Conservation (phyloP, 2,329 filamentous ascomycete species). For the Grosmannia serpens region DNA sequence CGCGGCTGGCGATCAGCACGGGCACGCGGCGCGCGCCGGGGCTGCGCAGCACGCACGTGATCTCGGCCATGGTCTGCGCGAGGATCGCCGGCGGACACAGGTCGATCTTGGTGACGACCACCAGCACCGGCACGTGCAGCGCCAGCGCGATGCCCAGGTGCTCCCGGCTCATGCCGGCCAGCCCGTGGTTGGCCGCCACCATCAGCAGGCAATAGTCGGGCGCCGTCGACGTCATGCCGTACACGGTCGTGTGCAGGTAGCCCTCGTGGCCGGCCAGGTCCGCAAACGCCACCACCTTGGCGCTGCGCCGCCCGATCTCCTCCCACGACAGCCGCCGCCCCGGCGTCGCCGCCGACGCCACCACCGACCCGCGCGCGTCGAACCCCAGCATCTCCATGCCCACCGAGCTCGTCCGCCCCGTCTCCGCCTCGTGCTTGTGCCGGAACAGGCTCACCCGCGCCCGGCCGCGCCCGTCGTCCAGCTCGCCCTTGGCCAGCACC, state of each 20-base stretch:
- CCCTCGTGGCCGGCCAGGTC: slow-evolving; percentile 93
- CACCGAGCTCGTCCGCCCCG: slow-evolving; percentile 86
- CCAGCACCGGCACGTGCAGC: slow-evolving; percentile 94
- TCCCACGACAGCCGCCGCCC: slow-evolving; percentile 87
- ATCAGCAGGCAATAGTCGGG: slow-evolving; percentile 96
- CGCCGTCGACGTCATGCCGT: slow-evolving; percentile 85
- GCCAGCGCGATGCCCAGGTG: slow-evolving; percentile 90
- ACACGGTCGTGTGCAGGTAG: slow-evolving; percentile 91
- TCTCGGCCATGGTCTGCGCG: slow-evolving; percentile 81
- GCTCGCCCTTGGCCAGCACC: slow-evolving; percentile 85
- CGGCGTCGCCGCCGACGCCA: slow-evolving; percentile 69
- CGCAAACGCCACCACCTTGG: slow-evolving; percentile 94
- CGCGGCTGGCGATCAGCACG: slow-evolving; percentile 82
- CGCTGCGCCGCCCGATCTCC: slow-evolving; percentile 87
- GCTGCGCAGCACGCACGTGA: slow-evolving; percentile 87
- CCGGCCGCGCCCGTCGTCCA: slow-evolving; percentile 89
- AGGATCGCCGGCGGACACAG: slow-evolving; percentile 95
- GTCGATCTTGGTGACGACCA: slow-evolving; percentile 95
- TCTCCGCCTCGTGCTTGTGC: slow-evolving; percentile 96
- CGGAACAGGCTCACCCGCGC: slow-evolving; percentile 92
- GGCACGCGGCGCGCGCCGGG: slow-evolving; percentile 91
- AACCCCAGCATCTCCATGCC: slow-evolving; percentile 99
- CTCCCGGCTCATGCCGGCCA: slow-evolving; percentile 97
- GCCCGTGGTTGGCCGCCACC: slow-evolving; percentile 95
- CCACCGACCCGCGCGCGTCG: slow-evolving; percentile 71